A percentile compares a stretch with the other conserved stretches of the same genome.
These are phyloP conservation scores for Oropetium thomaeum DNA, from an alignment of 176 grass and related monocot species.

Conservation along the genomic window DNA sequence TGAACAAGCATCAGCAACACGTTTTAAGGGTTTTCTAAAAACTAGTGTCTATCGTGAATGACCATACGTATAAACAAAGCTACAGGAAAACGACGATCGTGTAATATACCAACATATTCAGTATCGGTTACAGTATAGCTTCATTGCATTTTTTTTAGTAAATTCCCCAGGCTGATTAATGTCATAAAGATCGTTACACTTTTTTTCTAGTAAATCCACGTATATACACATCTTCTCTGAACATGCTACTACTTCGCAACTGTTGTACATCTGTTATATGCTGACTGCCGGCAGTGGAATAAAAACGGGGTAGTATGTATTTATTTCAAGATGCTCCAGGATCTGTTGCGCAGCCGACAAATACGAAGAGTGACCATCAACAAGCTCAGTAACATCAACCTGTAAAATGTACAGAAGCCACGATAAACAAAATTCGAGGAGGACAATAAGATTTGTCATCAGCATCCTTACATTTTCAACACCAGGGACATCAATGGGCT, in stretches of 20 bases:
- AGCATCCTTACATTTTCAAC: constrained; percentile 68
- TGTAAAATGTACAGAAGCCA: constrained; percentile 26
- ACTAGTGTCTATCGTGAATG: background rate
- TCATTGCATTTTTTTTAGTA: background rate
- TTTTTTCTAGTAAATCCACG: background rate
- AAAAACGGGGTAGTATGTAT: constrained; percentile 81
- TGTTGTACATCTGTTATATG: constrained; percentile 10
- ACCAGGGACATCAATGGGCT: constrained; percentile 74
- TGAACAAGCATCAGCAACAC: background rate
- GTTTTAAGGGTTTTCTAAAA: background rate
- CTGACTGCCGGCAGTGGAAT: background rate
- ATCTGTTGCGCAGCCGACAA: constrained; percentile 50
- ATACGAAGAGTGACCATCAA: constrained; percentile 81
- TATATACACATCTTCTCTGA: background rate
- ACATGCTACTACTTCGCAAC: background rate
- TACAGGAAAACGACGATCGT: background rate
- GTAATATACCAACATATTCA: background rate
- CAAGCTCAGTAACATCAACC: constrained; percentile 70
- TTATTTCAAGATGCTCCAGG: constrained; percentile 67
- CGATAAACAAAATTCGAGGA: background rate
- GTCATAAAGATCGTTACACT: background rate
- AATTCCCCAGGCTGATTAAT: background rate
- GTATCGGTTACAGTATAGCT: background rate
- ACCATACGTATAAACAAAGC: background rate
- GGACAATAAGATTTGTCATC: background rate